Conservation (phyloP, 148 eudicot genomes). For the Rheum nobile region DNA sequence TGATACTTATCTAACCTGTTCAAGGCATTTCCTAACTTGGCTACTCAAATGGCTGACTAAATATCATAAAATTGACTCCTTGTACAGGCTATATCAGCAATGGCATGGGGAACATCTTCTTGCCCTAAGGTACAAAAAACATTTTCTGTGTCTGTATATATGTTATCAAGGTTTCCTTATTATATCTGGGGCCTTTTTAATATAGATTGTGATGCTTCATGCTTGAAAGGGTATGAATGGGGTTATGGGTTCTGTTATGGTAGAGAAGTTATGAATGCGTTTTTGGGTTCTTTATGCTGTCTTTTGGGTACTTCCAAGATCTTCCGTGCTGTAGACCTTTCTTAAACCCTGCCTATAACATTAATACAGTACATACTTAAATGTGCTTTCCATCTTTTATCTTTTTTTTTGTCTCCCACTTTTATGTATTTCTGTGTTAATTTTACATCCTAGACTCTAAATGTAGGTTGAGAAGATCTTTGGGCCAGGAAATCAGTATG, state of each 20-base stretch:
- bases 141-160: background rate
- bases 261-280: too few species aligned
- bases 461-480: constrained; percentile 91
- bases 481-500: constrained; percentile 99
- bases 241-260: background rate
- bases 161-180: background rate
- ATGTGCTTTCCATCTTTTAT: background rate
- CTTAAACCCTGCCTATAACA: background rate
- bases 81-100: constrained; percentile 88
- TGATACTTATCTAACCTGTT: background rate
- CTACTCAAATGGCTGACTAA: background rate
- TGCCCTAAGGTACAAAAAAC: constrained; percentile 76
- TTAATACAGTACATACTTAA: too few species aligned
- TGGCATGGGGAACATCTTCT: constrained; percentile 99
- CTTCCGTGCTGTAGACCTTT: background rate
- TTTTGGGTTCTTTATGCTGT: background rate
- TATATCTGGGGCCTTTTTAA: background rate
- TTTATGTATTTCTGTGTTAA: background rate
- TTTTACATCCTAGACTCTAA: background rate
- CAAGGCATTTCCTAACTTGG: background rate
- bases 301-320: background rate
- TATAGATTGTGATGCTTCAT: background rate
- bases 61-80: background rate
- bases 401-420: background rate
- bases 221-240: background rate